Percentiles rank a stretch among this genome's conserved stretches.
Evolutionary conservation across 805 yeast genomes (phyloP).

Genomic region (Yamadazyma takamatsuzukensis): DNA sequence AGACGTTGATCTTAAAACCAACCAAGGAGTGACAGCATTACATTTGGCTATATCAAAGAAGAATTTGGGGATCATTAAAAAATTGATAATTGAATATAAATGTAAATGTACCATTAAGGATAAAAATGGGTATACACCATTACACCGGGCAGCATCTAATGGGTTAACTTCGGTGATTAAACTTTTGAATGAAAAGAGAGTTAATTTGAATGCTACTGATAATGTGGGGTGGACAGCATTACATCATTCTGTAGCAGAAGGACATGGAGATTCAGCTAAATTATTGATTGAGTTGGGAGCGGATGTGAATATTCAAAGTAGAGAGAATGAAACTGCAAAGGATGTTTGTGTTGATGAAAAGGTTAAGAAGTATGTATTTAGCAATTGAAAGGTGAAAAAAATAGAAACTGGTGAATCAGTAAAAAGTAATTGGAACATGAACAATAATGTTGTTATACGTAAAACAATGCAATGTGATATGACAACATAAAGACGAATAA

Average conservation of each 20-base stretch:
- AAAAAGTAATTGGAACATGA: too few species aligned
- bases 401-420: neutral
- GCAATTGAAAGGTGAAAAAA: neutral
- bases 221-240: constrained; percentile 77
- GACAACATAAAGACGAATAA: too few species aligned
- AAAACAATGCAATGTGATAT: too few species aligned
- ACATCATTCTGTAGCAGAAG: constrained; percentile 90
- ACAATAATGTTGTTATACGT: too few species aligned
- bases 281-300: constrained; percentile 66
- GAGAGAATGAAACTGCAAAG: constrained; percentile 47
- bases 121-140: constrained; percentile 56
- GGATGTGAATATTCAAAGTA: constrained; percentile 44
- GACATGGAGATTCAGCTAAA: constrained; percentile 73
- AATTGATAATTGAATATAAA: constrained; percentile 49
- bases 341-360: constrained; percentile 34
- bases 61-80: constrained; percentile 50
- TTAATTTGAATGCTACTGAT: constrained; percentile 70
- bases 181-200: constrained; percentile 48
- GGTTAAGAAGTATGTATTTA: constrained; percentile 21
- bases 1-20: constrained; percentile 58
- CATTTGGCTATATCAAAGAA: constrained; percentile 76
- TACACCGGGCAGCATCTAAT: constrained; percentile 80
- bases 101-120: constrained; percentile 69
- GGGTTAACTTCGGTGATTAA: constrained; percentile 62
- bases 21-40: constrained; percentile 68